Base-by-base conservation (phyloP, 176 grass and related monocot species). In the Avena insularis region DNA sequence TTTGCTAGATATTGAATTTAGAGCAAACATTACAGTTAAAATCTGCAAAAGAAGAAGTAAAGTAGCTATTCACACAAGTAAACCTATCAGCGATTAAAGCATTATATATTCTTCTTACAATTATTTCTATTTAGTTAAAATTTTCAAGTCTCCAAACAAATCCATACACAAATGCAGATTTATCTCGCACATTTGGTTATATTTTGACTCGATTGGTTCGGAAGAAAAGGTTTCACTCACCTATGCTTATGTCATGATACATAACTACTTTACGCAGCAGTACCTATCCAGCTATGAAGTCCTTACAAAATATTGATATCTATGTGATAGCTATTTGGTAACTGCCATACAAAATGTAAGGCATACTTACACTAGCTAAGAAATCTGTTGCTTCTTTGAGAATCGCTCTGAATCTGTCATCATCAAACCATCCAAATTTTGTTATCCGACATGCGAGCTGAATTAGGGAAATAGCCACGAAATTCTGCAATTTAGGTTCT, bases 371-470 rank as follows among this genome's bases (percentile, higher is more conserved):
- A 92, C 94, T 94, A 90, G 87, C 86, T 81, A 99, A 91, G 80
- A 99, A 99, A 92, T 94, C 93, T 57, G 91, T 89, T 25, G 97
- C 91, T 87, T 99, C 97, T 86, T 96, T 99, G n/a, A 91, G 84
- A 71, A 94, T 87, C 55, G 97, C 97, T 94, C 89, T 94, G 79
- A 99, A 99, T 83, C 89, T 91, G 82, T 99, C 97, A 71, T 99
- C 97, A 84, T 99, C 97, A 80, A 99, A 90, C 97, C 97, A 99
- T 51, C 97, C 97, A 86, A 92, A 99, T 94, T 99, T 99, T 90
- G 97, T 97, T 82, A 99, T 94, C 68, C 97, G 94, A 86, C 94
- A 99, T 78, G 87, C 75, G 14, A 99, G 85, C 84, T 94, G 97
- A 91, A 99, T 96, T 71, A 99, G 78, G 49, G 97, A 99, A 82